These are phyloP conservation scores for Ophiocordyceps camponoti-leonardi DNA, from an alignment of 2,329 filamentous ascomycete species.

Conservation along the genomic window DNA sequence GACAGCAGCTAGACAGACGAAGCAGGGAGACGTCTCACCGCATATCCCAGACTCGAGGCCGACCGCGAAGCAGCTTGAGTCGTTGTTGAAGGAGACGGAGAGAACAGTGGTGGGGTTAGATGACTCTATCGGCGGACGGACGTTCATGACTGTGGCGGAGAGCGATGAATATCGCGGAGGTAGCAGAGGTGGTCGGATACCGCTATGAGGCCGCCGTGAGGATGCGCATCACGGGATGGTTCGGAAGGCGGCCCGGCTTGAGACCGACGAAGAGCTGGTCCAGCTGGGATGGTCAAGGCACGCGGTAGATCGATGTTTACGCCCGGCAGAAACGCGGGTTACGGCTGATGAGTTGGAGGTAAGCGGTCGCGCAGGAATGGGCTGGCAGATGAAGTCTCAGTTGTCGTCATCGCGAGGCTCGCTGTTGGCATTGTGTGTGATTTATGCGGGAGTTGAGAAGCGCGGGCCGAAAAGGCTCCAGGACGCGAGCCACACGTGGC, in stretches of 20 bases:
- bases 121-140: slow-evolving; percentile 67
- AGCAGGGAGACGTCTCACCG: slow-evolving; percentile 34
- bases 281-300: not conserved
- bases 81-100: slow-evolving; percentile 72
- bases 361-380: not conserved
- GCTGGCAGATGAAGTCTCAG: not conserved
- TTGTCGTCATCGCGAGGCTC: not conserved
- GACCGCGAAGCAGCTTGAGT: slow-evolving; percentile 71
- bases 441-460: not conserved
- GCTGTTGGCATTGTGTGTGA: not conserved
- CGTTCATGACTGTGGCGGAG: slow-evolving; percentile 54
- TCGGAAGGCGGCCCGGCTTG: not conserved
- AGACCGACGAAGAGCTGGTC: not conserved
- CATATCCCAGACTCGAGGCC: slow-evolving; percentile 76
- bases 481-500: not conserved
- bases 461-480: not conserved
- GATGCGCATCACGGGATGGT: not conserved
- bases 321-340: not conserved
- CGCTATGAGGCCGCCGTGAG: not conserved
- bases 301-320: not conserved
- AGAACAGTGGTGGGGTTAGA: slow-evolving; percentile 59
- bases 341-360: not conserved
- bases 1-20: not conserved
- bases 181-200: not conserved
- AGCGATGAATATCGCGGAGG: not conserved